Evolutionary conservation across 1,139 yeast genomes (phyloP), one percentile per base, ranked within the genome.

Genomic region (Geotrichum reessii): DNA sequence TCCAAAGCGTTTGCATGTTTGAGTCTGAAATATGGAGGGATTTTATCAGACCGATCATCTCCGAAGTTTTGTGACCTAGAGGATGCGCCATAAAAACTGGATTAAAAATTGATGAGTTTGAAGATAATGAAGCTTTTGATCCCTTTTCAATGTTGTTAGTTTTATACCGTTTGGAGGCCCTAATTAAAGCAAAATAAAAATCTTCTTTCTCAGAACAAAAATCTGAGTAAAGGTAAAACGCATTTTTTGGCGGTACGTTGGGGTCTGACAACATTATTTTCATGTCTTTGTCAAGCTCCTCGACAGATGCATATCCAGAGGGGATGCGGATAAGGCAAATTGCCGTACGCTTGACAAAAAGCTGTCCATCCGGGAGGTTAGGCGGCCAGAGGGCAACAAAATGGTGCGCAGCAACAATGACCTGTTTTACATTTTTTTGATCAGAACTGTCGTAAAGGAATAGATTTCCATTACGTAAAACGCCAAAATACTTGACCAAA

Each of bases 341-440:
- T 24, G 97, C 89, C 17, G 90, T 81, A 66, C 85, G 80, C 66
- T 87, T 87, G 14, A 93, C 83, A 71, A 90, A 93, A 44, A 92
- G 72, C 65, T 87, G 87, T 6, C 85, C 89, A 67, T 91, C 97
- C 1, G 81, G 74, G 46, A 84, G 71, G 55, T 77, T 75, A 25
- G 92, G 80, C 1, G 98, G 99, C 97, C 97, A 93, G n/a, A 91
- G 74, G 0, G 87, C 76, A 0, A 90, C 86, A 54, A 88, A 77
- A 65, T 84, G 83, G 66, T 86, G 82, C 4, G 87, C 81, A 46
- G 92, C 73, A 0, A 88, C 92, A 62, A 92, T 83, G 5, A 88
- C 96, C 71, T 89, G 95, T 64, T 83, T 82, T 21, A 90, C 85
- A 66, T 86, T 86, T 60, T 78, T 79, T 67, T 84, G 77, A 55